A percentile compares a stretch with the other conserved stretches of the same genome.
These are phyloP conservation scores for Sphenostylis stenocarpa DNA, from an alignment of 306 rosid species.

Conservation along the genomic window DNA sequence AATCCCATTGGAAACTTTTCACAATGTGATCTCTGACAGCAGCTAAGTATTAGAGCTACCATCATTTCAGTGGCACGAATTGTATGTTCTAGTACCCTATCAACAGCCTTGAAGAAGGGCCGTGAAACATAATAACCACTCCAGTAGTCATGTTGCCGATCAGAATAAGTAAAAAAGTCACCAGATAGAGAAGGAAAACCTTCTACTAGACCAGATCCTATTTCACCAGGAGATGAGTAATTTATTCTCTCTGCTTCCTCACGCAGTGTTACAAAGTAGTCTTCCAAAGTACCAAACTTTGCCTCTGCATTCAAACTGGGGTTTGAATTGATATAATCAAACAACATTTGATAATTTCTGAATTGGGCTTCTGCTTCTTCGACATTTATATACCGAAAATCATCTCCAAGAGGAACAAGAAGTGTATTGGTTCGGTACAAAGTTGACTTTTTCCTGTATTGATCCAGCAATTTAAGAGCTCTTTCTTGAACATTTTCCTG, in stretches of 20 bases:
- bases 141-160: slow-evolving; percentile 96
- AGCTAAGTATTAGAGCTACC: slow-evolving; percentile 76
- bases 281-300: slow-evolving; percentile 91
- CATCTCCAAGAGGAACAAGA: slow-evolving; percentile 97
- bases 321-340: slow-evolving; percentile 85
- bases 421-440: slow-evolving; percentile 92
- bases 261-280: slow-evolving; percentile 75
- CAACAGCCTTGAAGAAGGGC: slow-evolving; percentile 98
- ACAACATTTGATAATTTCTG: slow-evolving; percentile 79
- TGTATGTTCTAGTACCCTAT: slow-evolving; percentile 89
- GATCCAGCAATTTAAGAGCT: slow-evolving; percentile 83
- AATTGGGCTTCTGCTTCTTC: slow-evolving; percentile 97
- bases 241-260: slow-evolving; percentile 87
- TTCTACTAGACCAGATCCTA: slow-evolving; percentile 73
- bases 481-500: slow-evolving; percentile 76
- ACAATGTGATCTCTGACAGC: slow-evolving; percentile 78
- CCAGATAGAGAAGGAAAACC: slow-evolving; percentile 98
- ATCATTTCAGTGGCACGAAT: slow-evolving; percentile 92
- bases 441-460: slow-evolving; percentile 89
- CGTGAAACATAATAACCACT: slow-evolving; percentile 98
- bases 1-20: slow-evolving; percentile 79
- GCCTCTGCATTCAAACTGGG: slow-evolving; percentile 84
- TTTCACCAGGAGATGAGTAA: slow-evolving; percentile 73
- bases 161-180: slow-evolving; percentile 95
- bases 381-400: slow-evolving; percentile 78